Evolutionary conservation across 225 moss, liverwort and hornwort species (phyloP), one percentile per base, ranked within the genome.

Genomic region (Pleurozium schreberi): DNA sequence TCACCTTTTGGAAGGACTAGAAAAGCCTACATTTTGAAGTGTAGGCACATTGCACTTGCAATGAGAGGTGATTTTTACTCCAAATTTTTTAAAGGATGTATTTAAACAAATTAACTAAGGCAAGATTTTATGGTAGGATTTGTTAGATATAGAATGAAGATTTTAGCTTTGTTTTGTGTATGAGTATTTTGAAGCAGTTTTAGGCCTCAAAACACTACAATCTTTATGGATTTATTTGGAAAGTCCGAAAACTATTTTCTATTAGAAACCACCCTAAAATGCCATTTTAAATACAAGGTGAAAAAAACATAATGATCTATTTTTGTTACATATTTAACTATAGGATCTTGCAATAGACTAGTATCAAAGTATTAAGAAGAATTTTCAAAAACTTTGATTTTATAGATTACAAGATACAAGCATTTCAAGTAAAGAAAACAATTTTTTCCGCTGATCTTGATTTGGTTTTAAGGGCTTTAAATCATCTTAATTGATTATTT

Each of bases 251-350:
- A 6, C n/a, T 21, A 21, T 67, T 68, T 68, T 68, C 1, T 11
- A 4, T 13, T 4, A 7, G 3, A n/a, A 40, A n/a, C 4, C 3
- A 4, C 7, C 3, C 1, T 4, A 22, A 68, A n/a, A 0, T n/a
- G 12, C 3, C 11, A 68, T n/a, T 68, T 22, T 7, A 6, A n/a
- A 23, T 68, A 7, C 7, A n/a, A n/a, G 2, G 4, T 22, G 38
- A 23, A 68, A 68, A 20, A 67, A 20, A 38, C 11, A 11, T 3
- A 66, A 36, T 66, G 9, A 33, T 66, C n/a, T 66, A 20, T 20
- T 66, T 66, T 10, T 1, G 2, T 67, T 8, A n/a, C 10, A n/a
- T n/a, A 38, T 68, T 3, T 0, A 23, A 40, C 1, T 6, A 2
- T n/a, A 7, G 23, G 23, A 13, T n/a, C 23, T 68, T n/a, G 40